Percentiles rank a stretch among this genome's conserved stretches.
phyloP scores from a whole-genome alignment of 2,329 filamentous ascomycete species.

The Sphaerulina vaccinii region DNA sequence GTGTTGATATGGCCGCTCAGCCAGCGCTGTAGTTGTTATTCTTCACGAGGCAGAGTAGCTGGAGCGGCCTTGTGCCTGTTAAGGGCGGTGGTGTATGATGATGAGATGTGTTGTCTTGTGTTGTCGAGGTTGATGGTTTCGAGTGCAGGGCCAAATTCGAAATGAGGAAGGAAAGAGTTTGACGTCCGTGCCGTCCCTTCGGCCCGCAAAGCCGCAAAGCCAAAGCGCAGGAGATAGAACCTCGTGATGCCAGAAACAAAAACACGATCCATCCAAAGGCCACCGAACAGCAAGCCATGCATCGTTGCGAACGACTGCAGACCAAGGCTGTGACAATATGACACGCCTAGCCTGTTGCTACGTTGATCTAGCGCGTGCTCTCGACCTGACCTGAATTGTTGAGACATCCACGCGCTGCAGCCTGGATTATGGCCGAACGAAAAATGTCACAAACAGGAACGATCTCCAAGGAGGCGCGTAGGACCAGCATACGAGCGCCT shows the following conservation, averaged over 20 bases:
- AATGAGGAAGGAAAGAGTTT: too few species aligned
- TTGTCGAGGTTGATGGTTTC: too few species aligned
- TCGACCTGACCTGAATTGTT: background rate
- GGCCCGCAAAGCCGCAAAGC: too few species aligned
- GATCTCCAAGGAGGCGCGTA: slow-evolving; percentile 13
- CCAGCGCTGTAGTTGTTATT: too few species aligned
- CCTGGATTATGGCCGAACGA: background rate
- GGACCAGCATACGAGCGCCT: slow-evolving; percentile 23
- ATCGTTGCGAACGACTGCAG: slow-evolving; percentile 4
- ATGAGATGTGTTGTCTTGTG: too few species aligned
- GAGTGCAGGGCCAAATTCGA: too few species aligned
- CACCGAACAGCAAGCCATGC: background rate
- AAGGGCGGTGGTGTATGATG: too few species aligned
- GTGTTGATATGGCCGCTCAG: background rate
- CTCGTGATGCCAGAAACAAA: too few species aligned
- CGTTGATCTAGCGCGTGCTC: background rate
- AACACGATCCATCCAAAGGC: slow-evolving; percentile 3
- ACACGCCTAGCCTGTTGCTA: background rate
- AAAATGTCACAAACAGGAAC: slow-evolving; percentile 19
- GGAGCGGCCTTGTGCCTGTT: too few species aligned
- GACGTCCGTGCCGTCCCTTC: too few species aligned
- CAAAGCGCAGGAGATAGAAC: too few species aligned
- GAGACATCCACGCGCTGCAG: background rate
- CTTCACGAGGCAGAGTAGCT: too few species aligned
- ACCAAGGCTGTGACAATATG: background rate